Percentiles rank a stretch among this genome's conserved stretches.
Evolutionary conservation across 352 stramenopile genomes (phyloP).

Genomic region (Phytophthora citricola): DNA sequence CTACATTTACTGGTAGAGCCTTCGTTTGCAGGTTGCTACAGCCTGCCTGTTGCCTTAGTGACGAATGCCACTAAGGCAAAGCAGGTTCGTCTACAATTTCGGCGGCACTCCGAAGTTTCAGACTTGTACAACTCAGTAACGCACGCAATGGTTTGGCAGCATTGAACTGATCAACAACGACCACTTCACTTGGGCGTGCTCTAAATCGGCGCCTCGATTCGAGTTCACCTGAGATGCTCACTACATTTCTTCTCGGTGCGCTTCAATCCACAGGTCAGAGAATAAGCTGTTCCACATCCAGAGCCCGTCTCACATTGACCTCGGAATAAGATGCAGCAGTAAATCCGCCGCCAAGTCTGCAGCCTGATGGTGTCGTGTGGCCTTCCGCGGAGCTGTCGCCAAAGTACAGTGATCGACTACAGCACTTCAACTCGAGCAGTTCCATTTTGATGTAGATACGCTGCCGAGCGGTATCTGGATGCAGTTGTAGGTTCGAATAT

Average conservation of each 20-base stretch:
- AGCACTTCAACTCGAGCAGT: constrained; percentile 11
- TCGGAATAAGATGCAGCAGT: constrained; percentile 7
- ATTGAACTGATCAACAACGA: too few species aligned
- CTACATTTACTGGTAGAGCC: too few species aligned
- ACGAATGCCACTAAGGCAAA: too few species aligned
- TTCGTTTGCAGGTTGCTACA: too few species aligned
- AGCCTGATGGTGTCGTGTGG: background rate
- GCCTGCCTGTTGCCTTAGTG: too few species aligned
- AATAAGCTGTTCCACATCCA: background rate
- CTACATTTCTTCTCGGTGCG: background rate
- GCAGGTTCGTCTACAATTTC: too few species aligned
- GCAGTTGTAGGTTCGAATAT: background rate
- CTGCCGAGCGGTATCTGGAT: constrained; percentile 15
- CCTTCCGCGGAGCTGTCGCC: background rate
- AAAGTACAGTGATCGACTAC: background rate
- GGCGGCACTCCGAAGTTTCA: too few species aligned
- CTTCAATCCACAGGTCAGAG: background rate
- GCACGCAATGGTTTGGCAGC: too few species aligned
- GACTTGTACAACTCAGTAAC: too few species aligned
- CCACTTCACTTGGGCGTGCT: too few species aligned
- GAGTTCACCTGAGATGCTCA: too few species aligned
- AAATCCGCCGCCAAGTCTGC: background rate
- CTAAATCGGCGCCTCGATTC: too few species aligned
- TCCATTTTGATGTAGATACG: constrained; percentile 18
- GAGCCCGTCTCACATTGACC: constrained; percentile 10